These are phyloP conservation scores for Clarireedia homoeocarpa DNA, from an alignment of 2,329 filamentous ascomycete species.

Conservation along the genomic window DNA sequence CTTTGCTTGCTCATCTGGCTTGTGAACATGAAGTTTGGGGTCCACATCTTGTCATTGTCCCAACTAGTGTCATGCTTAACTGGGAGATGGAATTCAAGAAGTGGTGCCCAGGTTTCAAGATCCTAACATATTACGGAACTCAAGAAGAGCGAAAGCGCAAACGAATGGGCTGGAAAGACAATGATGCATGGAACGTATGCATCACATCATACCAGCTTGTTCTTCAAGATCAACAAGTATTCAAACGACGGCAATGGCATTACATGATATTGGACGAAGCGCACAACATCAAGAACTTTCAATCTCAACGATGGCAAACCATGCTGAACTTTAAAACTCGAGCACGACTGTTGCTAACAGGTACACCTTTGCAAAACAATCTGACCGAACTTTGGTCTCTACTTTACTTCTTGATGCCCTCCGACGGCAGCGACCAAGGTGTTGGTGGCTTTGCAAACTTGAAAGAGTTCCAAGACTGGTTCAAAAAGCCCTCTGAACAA, in stretches of 20 bases:
- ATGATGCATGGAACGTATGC: constrained; percentile 92
- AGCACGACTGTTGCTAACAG: constrained; percentile 79
- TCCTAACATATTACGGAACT: constrained; percentile 91
- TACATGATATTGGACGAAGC: constrained; percentile 98
- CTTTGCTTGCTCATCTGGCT: constrained; percentile 84
- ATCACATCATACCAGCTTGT: constrained; percentile 98
- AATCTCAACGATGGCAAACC: constrained; percentile 93
- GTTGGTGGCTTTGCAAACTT: constrained; percentile 87
- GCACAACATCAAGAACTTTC: constrained; percentile 99
- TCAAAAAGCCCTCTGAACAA: constrained; percentile 89
- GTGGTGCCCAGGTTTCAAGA: constrained; percentile 96
- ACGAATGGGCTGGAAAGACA: constrained; percentile 85
- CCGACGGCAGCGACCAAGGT: constrained; percentile 63
- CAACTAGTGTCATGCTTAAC: constrained; percentile 96
- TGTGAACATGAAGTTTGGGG: constrained; percentile 90
- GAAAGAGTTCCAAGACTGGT: constrained; percentile 94
- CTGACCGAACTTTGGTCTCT: constrained; percentile 95
- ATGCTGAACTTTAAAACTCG: constrained; percentile 89
- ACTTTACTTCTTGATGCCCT: constrained; percentile 92
- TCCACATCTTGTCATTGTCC: constrained; percentile 89
- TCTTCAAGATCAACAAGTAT: constrained; percentile 85
- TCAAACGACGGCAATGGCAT: constrained; percentile 89
- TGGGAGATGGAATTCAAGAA: constrained; percentile 99
- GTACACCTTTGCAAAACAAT: constrained; percentile 94
- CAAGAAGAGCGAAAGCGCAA: constrained; percentile 89